A percentile compares a stretch with the other conserved stretches of the same genome.
Conservation (phyloP, 2,329 filamentous ascomycete species). For the Sporothrix variecibatus region DNA sequence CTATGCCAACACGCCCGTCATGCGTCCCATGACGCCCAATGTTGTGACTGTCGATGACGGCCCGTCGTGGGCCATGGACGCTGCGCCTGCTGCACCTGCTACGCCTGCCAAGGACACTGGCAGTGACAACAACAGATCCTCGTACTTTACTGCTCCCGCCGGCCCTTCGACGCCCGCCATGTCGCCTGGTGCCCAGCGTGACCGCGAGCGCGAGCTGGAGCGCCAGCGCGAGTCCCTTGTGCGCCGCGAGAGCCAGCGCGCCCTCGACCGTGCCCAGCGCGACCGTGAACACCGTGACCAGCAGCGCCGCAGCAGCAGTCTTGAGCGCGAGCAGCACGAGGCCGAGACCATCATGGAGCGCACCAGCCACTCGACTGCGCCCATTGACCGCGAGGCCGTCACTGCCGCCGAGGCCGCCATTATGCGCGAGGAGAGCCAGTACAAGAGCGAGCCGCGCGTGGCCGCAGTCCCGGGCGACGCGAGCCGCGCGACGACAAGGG, state of each 20-base stretch:
- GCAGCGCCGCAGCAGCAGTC: slow-evolving; percentile 40
- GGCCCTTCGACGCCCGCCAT: neutral
- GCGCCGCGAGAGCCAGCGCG: neutral
- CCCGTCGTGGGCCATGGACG: slow-evolving; percentile 30
- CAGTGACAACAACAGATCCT: neutral
- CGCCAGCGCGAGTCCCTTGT: neutral
- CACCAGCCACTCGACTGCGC: slow-evolving; percentile 50
- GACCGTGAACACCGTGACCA: slow-evolving; percentile 14
- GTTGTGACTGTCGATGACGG: slow-evolving; percentile 31
- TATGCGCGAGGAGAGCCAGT: slow-evolving; percentile 42
- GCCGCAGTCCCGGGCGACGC: slow-evolving; percentile 25
- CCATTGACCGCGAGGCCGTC: slow-evolving; percentile 49
- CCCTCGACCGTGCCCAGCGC: neutral
- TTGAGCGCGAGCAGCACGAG: slow-evolving; percentile 52
- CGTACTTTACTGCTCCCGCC: neutral
- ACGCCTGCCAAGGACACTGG: neutral
- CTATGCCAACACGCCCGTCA: slow-evolving; percentile 39
- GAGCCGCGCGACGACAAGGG: slow-evolving; percentile 28
- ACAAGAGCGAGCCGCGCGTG: slow-evolving; percentile 32
- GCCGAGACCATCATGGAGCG: slow-evolving; percentile 49
- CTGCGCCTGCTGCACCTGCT: slow-evolving; percentile 28
- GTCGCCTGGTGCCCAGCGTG: neutral
- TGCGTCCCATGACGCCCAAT: slow-evolving; percentile 45
- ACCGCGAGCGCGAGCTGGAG: slow-evolving; percentile 13
- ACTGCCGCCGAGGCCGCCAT: slow-evolving; percentile 50